A percentile compares a stretch with the other conserved stretches of the same genome.
phyloP scores from a whole-genome alignment of 495 filamentous ascomycete genomes.

The Evansstolkia leycettana region DNA sequence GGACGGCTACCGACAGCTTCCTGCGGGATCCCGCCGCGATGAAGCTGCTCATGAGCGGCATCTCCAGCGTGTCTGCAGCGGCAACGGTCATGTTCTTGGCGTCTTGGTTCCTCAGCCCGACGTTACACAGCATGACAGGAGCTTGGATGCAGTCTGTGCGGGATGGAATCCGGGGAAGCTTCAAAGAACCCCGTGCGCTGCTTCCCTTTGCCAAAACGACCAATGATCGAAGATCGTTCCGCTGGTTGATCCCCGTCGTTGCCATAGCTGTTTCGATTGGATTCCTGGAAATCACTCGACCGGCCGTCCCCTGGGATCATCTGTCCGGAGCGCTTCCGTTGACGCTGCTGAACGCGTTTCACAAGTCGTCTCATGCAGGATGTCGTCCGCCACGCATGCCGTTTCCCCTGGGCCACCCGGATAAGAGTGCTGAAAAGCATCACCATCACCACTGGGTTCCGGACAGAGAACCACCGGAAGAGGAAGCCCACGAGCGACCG shows the following conservation, averaged over 20 bases:
- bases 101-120: conserved; percentile 17
- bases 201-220: conserved; percentile 8
- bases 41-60: conserved; percentile 30
- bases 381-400: conserved; percentile 12
- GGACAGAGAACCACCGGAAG: background rate
- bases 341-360: conserved; percentile 17
- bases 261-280: conserved; percentile 10
- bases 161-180: conserved; percentile 7
- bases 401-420: conserved; percentile 12
- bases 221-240: conserved; percentile 9
- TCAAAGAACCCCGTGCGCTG: conserved; percentile 11
- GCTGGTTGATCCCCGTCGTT: conserved; percentile 8
- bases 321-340: conserved; percentile 20
- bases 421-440: background rate
- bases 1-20: conserved; percentile 25
- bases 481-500: background rate
- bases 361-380: conserved; percentile 8
- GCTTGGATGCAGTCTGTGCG: conserved; percentile 13
- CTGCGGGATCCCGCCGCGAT: conserved; percentile 28
- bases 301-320: conserved; percentile 21
- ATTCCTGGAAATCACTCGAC: conserved; percentile 14
- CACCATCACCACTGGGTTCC: background rate
- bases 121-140: conserved; percentile 19
- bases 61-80: conserved; percentile 22
- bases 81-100: conserved; percentile 18